phyloP scores from a whole-genome alignment of 768 basidiomycete species.

The Russula abietina region DNA sequence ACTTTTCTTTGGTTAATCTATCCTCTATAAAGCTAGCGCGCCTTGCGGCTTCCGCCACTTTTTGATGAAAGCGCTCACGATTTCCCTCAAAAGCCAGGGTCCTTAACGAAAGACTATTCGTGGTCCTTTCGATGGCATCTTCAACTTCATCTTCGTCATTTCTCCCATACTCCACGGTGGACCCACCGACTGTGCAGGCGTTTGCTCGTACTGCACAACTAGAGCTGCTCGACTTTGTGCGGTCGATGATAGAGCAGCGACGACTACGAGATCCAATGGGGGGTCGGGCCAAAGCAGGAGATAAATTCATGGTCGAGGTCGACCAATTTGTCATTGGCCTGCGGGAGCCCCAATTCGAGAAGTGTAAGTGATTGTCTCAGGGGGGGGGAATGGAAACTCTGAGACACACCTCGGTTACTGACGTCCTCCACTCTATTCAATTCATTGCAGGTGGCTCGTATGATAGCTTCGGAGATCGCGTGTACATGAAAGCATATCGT shows the following conservation, averaged over 20 bases:
- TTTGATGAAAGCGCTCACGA: constrained; percentile 15
- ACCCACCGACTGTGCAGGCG: constrained; percentile 13
- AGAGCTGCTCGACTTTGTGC: constrained; percentile 21
- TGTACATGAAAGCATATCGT: constrained; percentile 23
- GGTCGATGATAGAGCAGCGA: constrained; percentile 24
- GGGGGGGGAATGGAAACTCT: neutral
- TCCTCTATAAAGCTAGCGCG: constrained; percentile 23
- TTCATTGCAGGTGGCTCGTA: constrained; percentile 19
- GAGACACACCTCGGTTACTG: constrained; percentile 15
- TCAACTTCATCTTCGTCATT: constrained; percentile 12
- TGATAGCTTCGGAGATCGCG: constrained; percentile 23
- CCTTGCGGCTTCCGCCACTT: constrained; percentile 19
- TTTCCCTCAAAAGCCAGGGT: constrained; percentile 21
- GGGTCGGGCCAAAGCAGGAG: constrained; percentile 17
- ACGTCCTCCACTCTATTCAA: neutral
- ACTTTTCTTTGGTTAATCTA: constrained; percentile 15
- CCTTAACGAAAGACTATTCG: constrained; percentile 2
- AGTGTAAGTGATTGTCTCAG: constrained; percentile 16
- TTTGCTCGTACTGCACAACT: constrained; percentile 18
- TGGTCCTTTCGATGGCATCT: constrained; percentile 20
- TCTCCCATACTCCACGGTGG: constrained; percentile 15
- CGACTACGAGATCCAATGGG: constrained; percentile 21
- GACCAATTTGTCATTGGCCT: constrained; percentile 24
- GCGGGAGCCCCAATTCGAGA: constrained; percentile 22
- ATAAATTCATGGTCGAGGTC: constrained; percentile 22